Percentiles rank a stretch among this genome's conserved stretches.
Conservation (phyloP, 1,139 yeast species). For the Tardiomyces blankii region DNA sequence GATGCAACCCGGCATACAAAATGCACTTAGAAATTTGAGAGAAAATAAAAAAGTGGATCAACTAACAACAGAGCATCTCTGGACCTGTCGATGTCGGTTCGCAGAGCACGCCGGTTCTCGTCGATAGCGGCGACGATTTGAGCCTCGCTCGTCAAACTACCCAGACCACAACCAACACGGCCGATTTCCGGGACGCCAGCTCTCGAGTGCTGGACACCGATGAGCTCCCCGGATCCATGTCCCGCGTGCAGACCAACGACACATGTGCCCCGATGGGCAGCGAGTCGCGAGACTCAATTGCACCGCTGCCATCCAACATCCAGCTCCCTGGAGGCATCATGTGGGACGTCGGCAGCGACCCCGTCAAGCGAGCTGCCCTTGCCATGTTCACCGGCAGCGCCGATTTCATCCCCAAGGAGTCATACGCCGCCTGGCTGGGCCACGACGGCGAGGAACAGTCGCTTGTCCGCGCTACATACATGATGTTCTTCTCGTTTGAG, state of each 20-base stretch:
- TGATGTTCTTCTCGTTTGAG: constrained; percentile 23
- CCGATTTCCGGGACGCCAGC: background rate
- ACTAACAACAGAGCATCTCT: background rate
- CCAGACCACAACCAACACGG: background rate
- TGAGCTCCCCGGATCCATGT: background rate
- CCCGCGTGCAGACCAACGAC: no score
- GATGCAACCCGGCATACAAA: no score
- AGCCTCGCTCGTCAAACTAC: background rate
- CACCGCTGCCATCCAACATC: background rate
- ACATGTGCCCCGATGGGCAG: no score
- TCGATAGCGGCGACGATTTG: background rate
- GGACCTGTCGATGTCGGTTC: background rate
- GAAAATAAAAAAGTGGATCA: no score
- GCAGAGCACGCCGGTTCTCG: background rate
- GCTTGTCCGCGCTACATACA: constrained; percentile 16
- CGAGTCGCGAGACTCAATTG: background rate
- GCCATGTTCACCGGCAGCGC: background rate
- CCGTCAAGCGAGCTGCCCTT: background rate
- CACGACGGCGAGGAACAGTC: constrained; percentile 14
- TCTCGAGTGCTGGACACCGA: background rate
- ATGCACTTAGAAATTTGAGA: no score
- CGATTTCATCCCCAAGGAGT: background rate
- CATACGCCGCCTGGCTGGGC: constrained; percentile 22
- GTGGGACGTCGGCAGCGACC: background rate
- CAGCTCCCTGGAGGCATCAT: background rate